These are phyloP conservation scores for Ilex aquifolium DNA, from an alignment of 257 asterid genomes.

Conservation along the genomic window DNA sequence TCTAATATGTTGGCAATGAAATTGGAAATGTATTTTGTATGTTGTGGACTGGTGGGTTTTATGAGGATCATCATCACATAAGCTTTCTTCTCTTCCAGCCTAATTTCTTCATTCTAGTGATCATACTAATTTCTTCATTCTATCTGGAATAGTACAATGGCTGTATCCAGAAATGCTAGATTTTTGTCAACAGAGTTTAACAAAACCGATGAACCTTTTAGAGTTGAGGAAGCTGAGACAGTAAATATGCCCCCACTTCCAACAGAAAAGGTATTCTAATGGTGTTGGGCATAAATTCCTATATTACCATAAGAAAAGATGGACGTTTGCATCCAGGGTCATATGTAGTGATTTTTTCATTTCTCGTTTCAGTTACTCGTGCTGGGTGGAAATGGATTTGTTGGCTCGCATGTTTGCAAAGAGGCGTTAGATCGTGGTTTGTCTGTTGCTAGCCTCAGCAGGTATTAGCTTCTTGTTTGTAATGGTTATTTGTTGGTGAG, in stretches of 20 bases:
- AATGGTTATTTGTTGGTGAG: not conserved
- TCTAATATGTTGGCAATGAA: not conserved
- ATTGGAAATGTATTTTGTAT: not conserved
- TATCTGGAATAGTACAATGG: slow-evolving; percentile 24
- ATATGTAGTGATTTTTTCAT: not conserved
- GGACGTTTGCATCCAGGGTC: slow-evolving; percentile 4
- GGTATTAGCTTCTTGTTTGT: slow-evolving; percentile 32
- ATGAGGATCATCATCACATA: no score
- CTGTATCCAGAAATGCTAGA: slow-evolving; percentile 43
- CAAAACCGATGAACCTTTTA: slow-evolving; percentile 40
- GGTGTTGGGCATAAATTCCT: slow-evolving; percentile 13
- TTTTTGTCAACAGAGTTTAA: slow-evolving; percentile 38
- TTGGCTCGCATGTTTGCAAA: slow-evolving; percentile 90
- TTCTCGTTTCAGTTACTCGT: slow-evolving; percentile 69
- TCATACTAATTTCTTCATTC: not conserved
- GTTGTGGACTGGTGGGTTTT: not conserved
- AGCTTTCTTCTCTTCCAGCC: no score
- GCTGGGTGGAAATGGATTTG: slow-evolving; percentile 97
- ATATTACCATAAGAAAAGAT: slow-evolving; percentile 1
- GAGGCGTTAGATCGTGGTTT: slow-evolving; percentile 80
- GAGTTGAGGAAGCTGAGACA: slow-evolving; percentile 86
- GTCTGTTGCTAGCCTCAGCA: slow-evolving; percentile 84
- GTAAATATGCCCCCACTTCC: slow-evolving; percentile 71
- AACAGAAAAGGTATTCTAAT: slow-evolving; percentile 64
- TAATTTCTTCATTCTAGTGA: no score